Conservation (phyloP, 2,329 filamentous ascomycete species). For the Aplosporella prunicola region DNA sequence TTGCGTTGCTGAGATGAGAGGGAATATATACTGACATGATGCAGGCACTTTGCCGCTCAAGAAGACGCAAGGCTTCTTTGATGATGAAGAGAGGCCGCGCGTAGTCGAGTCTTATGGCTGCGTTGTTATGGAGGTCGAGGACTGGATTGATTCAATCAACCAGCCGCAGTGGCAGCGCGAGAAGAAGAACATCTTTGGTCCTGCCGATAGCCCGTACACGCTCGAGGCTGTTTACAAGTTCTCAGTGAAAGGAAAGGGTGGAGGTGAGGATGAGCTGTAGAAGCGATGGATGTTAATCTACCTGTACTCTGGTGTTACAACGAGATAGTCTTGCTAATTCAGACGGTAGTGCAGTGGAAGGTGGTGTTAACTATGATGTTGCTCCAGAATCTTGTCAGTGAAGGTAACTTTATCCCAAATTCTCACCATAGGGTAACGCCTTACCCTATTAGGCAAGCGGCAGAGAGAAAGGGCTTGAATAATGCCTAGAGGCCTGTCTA, state of each 20-base stretch:
- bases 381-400: background rate
- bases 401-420: background rate
- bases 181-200: conserved; percentile 41
- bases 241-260: conserved; percentile 1
- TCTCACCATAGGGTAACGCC: background rate
- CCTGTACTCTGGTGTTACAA: background rate
- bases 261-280: conserved; percentile 4
- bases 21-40: background rate
- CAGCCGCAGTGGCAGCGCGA: conserved; percentile 75
- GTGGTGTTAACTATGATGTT: background rate
- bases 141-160: conserved; percentile 91
- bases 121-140: conserved; percentile 82
- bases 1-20: background rate
- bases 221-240: conserved; percentile 38
- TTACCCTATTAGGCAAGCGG: too few relatives aligned
- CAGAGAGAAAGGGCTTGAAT: too few relatives aligned
- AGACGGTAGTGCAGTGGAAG: background rate
- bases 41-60: conserved; percentile 53
- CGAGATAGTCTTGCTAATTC: too few relatives aligned
- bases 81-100: conserved; percentile 46
- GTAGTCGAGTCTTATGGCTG: conserved; percentile 70
- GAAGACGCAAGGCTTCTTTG: conserved; percentile 55
- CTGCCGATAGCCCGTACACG: conserved; percentile 33
- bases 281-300: background rate
- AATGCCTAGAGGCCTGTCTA: too few relatives aligned